Base-by-base conservation (phyloP, 768 basidiomycete species). In the Suillus decipiens region DNA sequence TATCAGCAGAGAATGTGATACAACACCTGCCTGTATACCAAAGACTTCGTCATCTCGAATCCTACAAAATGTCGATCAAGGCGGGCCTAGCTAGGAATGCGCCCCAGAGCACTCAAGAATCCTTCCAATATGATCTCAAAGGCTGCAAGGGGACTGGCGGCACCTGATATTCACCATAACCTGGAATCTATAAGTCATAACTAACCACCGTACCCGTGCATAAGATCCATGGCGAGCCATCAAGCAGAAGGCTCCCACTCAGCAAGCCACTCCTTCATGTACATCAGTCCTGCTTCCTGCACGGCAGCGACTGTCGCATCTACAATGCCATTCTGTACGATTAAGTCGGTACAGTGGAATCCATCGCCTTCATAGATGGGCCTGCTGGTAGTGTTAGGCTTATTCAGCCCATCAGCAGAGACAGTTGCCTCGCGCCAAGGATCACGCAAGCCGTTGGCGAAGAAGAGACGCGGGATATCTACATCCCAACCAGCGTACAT, bases 341-440 rank as follows among this genome's bases (percentile, higher is more conserved):
- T 50, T 54, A 92, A 70, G 68, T 91, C 89, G 19, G 89, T 86
- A 69, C 82, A 82, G 67, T 90, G 89, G 80, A 88, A 91, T 0
- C 86, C 89, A 65, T 88, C 81, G 31, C 84, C 76, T 14, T 84
- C 71, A 17, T 77, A 81, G 60, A 90, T 86, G 0, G 86, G 86
- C 67, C 88, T 87, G 1, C 71, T 71, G 1, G 79, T 61, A 3
- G 85, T 88, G 70, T 82, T 88, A 24, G 70, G 45, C 59, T 82
- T 76, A 62, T 73, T 64, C 22, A 80, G 76, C 14, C 78, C 78
- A 28, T 83, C 80, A 0, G 89, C 84, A 4, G 89, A 90, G 6
- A 90, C 78, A 0, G 89, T 90, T 7, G 85, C 83, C 60, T 87
- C 86, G 57, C 84, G 81, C 89, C 89, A 91, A 19, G 90, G 89